Conservation (phyloP, 805 yeast genomes). For the Kluyveromyces siamensis region DNA sequence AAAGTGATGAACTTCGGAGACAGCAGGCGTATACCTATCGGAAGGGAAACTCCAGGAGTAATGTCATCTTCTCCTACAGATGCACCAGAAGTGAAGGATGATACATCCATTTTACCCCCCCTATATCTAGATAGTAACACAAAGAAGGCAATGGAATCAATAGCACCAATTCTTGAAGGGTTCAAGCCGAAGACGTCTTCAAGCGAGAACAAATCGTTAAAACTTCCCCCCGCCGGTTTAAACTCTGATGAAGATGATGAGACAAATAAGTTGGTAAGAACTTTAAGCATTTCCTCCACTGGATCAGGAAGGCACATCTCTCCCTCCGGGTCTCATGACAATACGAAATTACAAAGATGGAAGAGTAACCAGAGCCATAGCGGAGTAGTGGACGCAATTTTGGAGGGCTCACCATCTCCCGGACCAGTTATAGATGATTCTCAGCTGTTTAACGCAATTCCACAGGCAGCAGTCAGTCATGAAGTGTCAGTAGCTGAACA, state of each 20-base stretch:
- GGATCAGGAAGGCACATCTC: slow-evolving; percentile 8
- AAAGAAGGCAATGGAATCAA: slow-evolving; percentile 62
- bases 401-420: slow-evolving; percentile 2
- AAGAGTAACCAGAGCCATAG: slow-evolving; percentile 6
- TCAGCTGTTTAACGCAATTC: neutral
- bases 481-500: neutral
- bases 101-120: slow-evolving; percentile 21
- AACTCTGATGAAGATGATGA: slow-evolving; percentile 23
- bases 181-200: slow-evolving; percentile 65
- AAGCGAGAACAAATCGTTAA: slow-evolving; percentile 34
- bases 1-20: neutral
- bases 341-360: slow-evolving; percentile 4
- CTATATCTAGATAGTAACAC: slow-evolving; percentile 24
- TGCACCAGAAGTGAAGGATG: neutral
- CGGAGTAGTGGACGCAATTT: neutral
- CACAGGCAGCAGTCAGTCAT: neutral
- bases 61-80: slow-evolving; percentile 2
- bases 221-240: slow-evolving; percentile 25
- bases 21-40: neutral
- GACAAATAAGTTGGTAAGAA: slow-evolving; percentile 15
- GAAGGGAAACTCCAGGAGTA: neutral
- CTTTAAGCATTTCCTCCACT: slow-evolving; percentile 16
- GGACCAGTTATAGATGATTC: slow-evolving; percentile 1
- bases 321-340: slow-evolving; percentile 3
- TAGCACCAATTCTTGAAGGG: slow-evolving; percentile 69